Evolutionary conservation across 352 stramenopile species (phyloP).

Genomic region (Globisporangium takayamanum): DNA sequence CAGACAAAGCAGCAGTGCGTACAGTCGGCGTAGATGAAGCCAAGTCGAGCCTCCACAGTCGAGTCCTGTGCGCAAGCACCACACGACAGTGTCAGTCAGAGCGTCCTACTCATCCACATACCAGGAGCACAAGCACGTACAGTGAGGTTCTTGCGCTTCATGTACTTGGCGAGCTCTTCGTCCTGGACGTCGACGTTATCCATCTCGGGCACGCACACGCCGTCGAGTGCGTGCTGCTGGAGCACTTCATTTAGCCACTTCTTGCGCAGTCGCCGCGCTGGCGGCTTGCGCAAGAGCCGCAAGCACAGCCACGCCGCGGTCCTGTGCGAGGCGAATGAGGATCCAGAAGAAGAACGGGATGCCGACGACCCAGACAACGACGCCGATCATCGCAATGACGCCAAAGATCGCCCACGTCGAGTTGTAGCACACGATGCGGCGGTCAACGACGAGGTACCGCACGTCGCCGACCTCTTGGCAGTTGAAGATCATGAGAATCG

Average conservation of each 20-base stretch:
- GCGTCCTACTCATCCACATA: not conserved
- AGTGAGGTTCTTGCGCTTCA: constrained; percentile 67
- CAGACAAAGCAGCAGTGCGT: constrained; percentile 6
- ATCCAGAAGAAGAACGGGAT: constrained; percentile 79
- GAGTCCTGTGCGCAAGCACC: constrained; percentile 32
- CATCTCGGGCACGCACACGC: constrained; percentile 47
- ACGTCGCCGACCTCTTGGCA: constrained; percentile 62
- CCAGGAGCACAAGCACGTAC: constrained; percentile 15
- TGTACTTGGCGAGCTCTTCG: constrained; percentile 63
- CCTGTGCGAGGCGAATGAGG: constrained; percentile 60
- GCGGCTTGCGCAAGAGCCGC: constrained; percentile 33
- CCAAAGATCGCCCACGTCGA: constrained; percentile 58
- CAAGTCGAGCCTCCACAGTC: constrained; percentile 51
- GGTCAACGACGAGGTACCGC: constrained; percentile 59
- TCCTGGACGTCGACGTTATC: constrained; percentile 51
- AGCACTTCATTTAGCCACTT: constrained; percentile 67
- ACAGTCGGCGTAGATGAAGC: constrained; percentile 81
- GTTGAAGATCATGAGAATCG: constrained; percentile 75
- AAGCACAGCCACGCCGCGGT: constrained; percentile 46
- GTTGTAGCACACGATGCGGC: constrained; percentile 67
- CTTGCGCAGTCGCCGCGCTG: constrained; percentile 28
- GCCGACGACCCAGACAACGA: constrained; percentile 65
- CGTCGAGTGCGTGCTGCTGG: constrained; percentile 35
- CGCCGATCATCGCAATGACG: constrained; percentile 38
- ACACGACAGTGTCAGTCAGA: not conserved